Conservation (phyloP, 805 yeast species). For the Lipomyces kockii region DNA sequence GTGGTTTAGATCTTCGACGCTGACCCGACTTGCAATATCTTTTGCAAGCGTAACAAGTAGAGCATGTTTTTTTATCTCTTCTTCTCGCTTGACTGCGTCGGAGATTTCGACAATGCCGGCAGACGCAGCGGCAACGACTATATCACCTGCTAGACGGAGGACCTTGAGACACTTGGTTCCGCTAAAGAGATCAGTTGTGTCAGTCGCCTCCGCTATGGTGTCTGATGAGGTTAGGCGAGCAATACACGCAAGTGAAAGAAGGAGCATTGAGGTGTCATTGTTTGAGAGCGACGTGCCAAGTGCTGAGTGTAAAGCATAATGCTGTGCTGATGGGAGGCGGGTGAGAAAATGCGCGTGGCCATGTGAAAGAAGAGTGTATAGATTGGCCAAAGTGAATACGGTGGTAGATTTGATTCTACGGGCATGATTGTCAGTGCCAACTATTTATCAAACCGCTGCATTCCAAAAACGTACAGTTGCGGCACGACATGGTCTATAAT, state of each 20-base stretch:
- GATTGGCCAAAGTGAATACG: not conserved
- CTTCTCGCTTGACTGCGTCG: not conserved
- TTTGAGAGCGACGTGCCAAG: not conserved
- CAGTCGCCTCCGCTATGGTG: not conserved
- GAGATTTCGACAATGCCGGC: not conserved
- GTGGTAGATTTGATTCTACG: not conserved
- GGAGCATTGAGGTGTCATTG: not conserved
- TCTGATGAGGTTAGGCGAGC: not conserved
- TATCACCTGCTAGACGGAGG: constrained; percentile 2
- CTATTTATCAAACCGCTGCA: not conserved
- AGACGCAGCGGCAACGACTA: not conserved
- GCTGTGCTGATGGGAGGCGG: not conserved
- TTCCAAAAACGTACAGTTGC: not conserved
- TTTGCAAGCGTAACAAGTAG: not conserved
- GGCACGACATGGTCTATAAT: not conserved
- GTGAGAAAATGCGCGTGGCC: not conserved
- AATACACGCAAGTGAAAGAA: not conserved
- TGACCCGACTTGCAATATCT: not conserved
- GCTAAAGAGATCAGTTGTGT: not conserved
- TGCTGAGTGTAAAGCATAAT: not conserved
- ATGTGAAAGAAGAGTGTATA: constrained; percentile 1
- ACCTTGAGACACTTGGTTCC: constrained; percentile 5
- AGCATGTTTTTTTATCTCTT: not conserved
- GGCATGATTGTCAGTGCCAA: not conserved
- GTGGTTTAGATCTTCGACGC: not conserved